A percentile compares a stretch with the other conserved stretches of the same genome.
Evolutionary conservation across 495 filamentous ascomycete species (phyloP).

Genomic region (Penicillium cosmopolitanum): DNA sequence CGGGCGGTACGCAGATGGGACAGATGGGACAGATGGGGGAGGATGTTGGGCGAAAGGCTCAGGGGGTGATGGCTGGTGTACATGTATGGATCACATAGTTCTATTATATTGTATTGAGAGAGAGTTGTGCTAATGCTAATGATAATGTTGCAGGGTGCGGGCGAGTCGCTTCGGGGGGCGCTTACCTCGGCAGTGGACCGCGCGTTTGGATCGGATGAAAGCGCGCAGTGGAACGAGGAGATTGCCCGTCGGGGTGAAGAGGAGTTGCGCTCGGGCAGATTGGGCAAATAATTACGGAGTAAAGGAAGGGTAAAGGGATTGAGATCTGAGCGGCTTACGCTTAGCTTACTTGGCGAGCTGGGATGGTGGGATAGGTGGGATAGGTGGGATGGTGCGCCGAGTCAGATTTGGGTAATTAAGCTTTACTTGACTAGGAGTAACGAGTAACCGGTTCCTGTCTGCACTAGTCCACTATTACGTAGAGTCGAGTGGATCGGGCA

Average conservation of each 20-base stretch:
- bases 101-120: no score
- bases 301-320: no score
- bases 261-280: conserved; percentile 39
- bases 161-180: conserved; percentile 49
- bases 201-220: conserved; percentile 42
- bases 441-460: no score
- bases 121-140: no score
- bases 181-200: conserved; percentile 43
- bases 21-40: conserved; percentile 11
- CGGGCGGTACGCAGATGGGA: background rate
- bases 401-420: no score
- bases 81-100: conserved; percentile 37
- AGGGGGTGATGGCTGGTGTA: conserved; percentile 34
- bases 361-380: no score
- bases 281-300: conserved; percentile 6
- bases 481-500: no score
- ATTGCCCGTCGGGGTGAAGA: conserved; percentile 39
- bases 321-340: no score
- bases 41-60: conserved; percentile 21
- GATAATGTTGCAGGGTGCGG: conserved; percentile 34
- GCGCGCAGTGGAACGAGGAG: conserved; percentile 38
- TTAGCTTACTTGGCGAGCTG: no score
- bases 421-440: no score
- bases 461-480: no score
- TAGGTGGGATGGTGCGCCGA: background rate